A percentile compares a stretch with the other conserved stretches of the same genome.
phyloP scores from a whole-genome alignment of 2,329 filamentous ascomycete species.

The Arthroderma sp. region DNA sequence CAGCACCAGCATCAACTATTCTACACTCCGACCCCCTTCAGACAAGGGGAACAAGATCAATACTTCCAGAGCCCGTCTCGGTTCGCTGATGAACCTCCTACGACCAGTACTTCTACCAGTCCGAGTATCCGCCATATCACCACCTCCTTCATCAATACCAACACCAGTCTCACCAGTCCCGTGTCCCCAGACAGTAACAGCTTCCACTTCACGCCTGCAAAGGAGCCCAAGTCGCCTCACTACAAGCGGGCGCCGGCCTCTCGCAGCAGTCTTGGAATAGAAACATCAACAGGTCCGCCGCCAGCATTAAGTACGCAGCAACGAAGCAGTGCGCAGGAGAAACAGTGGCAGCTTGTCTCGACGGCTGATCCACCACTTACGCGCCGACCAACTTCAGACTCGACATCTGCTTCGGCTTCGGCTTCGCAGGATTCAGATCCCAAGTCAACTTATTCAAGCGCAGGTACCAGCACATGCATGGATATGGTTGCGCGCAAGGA shows the following conservation, averaged over 20 bases:
- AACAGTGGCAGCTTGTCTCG: conserved; percentile 19
- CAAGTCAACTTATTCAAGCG: conserved; percentile 9
- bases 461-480: neutral
- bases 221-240: conserved; percentile 12
- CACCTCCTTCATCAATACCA: conserved; percentile 6
- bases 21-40: conserved; percentile 13
- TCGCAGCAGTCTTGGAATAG: conserved; percentile 39
- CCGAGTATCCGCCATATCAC: conserved; percentile 16
- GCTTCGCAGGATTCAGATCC: neutral
- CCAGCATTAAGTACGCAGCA: conserved; percentile 40
- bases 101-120: conserved; percentile 21
- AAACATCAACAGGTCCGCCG: conserved; percentile 39
- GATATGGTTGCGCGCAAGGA: neutral
- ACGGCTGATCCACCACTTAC: conserved; percentile 17
- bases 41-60: neutral
- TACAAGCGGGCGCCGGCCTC: conserved; percentile 36
- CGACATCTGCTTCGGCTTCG: conserved; percentile 10
- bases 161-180: conserved; percentile 5
- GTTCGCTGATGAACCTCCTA: neutral
- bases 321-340: conserved; percentile 24
- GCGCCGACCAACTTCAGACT: conserved; percentile 17
- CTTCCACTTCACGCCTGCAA: conserved; percentile 8
- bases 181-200: neutral
- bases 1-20: conserved; percentile 5
- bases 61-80: neutral